Base-by-base conservation (phyloP, 1,284 basidiomycete species). In the Cronartium quercuum region DNA sequence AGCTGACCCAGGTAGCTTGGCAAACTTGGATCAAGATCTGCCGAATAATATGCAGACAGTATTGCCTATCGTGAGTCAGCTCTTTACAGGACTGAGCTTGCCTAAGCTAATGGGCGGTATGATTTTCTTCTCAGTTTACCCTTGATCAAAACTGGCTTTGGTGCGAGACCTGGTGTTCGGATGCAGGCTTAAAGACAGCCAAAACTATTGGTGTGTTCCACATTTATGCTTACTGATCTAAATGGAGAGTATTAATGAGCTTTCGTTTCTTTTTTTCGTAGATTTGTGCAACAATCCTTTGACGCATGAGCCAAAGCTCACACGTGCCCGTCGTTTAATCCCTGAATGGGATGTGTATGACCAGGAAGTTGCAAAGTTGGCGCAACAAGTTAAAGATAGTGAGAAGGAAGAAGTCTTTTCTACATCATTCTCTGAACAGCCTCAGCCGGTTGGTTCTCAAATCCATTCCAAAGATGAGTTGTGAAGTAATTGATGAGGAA, bases 301-400 rank as follows among this genome's bases (percentile, higher is more conserved):
- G 75, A 83, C 82, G 13, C 78, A 79, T 60, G 94, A 98, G 81
- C 94, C 94, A 1, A 98, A 98, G 82, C 85, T 98, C 9, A 87
- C 89, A 9, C 87, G 95, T 41, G 96, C 95, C 0, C 79, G 81
- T 38, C 87, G 94, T 47, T 89, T 94, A 79, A 97, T 98, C 68
- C 94, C 95, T 0, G 95, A 98, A 82, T 98, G 95, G 96, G 93
- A 94, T 76, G 86, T 86, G 61, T 97, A 97, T 80, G 95, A 98
- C 76, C 77, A 80, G 13, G 82, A 84, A 70, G 81, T 84, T 6
- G 81, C 81, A 0, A 78, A 75, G 6, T 75, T 83, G 10, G 82
- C 82, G 0, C 74, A 78, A 35, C 70, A 80, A 3, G 68, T 83
- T 10, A 79, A 64, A 13, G 24, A 62, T 65, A 40, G 68, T 24